Evolutionary conservation across 768 basidiomycete genomes (phyloP), one percentile per base, ranked within the genome.

Genomic region (Filobasidium floriforme): DNA sequence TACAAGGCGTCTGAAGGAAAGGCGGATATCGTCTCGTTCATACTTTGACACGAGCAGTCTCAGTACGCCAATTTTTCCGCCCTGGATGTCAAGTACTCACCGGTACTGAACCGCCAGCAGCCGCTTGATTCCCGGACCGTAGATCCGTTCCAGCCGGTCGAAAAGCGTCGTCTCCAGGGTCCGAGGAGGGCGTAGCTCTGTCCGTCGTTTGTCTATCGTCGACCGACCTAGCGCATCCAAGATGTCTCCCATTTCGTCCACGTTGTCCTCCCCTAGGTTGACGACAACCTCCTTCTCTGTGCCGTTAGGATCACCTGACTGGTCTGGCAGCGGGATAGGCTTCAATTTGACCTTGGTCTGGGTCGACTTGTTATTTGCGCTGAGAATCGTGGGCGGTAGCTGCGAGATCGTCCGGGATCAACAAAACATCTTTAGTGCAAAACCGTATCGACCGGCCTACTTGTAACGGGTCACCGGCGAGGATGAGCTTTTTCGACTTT

Each of bases 401-500:
- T 98, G 59, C 14, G 26, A 32, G 1, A 9, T 14, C 22, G 26
- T 37, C 11, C 11, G 24, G 10, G 43, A 32, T 22, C 24, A 60
- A 26, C 26, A 29, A n/a, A n/a, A n/a, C 18, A 3, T 19, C 7
- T 57, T 18, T 14, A 57, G 14, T n/a, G 7, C 18, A 57, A 57
- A 28, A 7, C 5, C 7, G 24, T 24, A 15, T 24, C 14, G 22
- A 3, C n/a, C 11, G 59, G 65, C 71, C 43, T 51, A 75, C 75
- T 60, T 78, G 94, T 83, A 91, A 88, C 1, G 92, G 93, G 78
- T 97, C 94, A 0, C 94, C 94, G 1, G 93, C 93, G 28, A 96
- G 81, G 15, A 92, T 88, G 59, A 92, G 80, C 76, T 92, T 94
- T 80, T 87, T 88, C 0, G 86, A 89, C 76, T 93, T 94, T 78